Conservation (phyloP, 495 filamentous ascomycete genomes). For the Arthonia radiata region DNA sequence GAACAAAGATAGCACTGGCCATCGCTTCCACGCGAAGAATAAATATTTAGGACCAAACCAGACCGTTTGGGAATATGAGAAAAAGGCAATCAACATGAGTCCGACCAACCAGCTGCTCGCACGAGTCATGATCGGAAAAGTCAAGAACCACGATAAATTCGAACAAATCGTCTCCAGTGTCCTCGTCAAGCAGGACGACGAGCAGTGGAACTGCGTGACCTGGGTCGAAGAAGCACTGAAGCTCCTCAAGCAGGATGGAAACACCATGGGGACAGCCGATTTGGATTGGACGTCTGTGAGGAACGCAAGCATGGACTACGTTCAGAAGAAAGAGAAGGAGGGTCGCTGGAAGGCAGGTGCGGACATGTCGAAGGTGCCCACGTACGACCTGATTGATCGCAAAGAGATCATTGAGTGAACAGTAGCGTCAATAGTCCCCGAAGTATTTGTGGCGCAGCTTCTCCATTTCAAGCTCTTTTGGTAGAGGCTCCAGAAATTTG, state of each 20-base stretch:
- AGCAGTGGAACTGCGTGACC: slow-evolving; percentile 4
- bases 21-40: slow-evolving; percentile 4
- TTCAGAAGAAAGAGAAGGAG: slow-evolving; percentile 2
- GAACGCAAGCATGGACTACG: slow-evolving; percentile 3
- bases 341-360: slow-evolving; percentile 2
- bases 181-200: slow-evolving; percentile 3
- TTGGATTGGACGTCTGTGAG: slow-evolving; percentile 4
- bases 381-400: slow-evolving; percentile 14
- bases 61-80: slow-evolving; percentile 4
- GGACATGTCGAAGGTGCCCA: slow-evolving; percentile 8
- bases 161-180: slow-evolving; percentile 2
- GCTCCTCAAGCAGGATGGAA: slow-evolving; percentile 3
- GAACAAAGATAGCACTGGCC: slow-evolving; percentile 2
- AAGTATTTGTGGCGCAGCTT: slow-evolving; percentile 10
- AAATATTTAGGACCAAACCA: too few relatives aligned
- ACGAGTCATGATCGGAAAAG: slow-evolving; percentile 4
- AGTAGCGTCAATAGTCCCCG: slow-evolving; percentile 1
- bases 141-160: too few relatives aligned
- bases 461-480: slow-evolving; percentile 24
- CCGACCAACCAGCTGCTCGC: slow-evolving; percentile 2
- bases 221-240: slow-evolving; percentile 4
- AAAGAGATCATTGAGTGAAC: slow-evolving; percentile 11
- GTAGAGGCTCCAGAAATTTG: slow-evolving; percentile 21
- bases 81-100: slow-evolving; percentile 3
- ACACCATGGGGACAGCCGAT: slow-evolving; percentile 4